A percentile compares a stretch with the other conserved stretches of the same genome.
Evolutionary conservation across 2,329 filamentous ascomycete genomes (phyloP).

Genomic region (Ophiostoma quercus): DNA sequence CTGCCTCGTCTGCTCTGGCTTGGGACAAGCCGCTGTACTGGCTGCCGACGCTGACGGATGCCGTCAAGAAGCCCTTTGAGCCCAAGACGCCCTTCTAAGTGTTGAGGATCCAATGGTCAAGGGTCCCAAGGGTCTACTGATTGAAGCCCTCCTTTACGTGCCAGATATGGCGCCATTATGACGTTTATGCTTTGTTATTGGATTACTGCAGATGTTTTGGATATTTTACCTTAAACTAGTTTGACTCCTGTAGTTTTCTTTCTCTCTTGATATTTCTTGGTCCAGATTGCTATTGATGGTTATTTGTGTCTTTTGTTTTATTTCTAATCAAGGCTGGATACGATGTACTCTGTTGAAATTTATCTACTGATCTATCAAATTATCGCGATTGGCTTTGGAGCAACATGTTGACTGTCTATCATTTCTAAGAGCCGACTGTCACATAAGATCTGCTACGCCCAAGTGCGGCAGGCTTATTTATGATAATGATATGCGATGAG

Average conservation of each 20-base stretch:
- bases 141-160: not conserved
- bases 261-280: not conserved
- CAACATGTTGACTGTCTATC: no score
- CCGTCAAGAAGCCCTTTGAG: not conserved
- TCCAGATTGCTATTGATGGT: no score
- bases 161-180: not conserved
- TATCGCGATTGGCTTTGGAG: not conserved
- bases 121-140: not conserved
- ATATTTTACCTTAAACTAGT: not conserved
- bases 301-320: not conserved
- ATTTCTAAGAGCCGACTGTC: not conserved
- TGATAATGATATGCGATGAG: not conserved
- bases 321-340: not conserved
- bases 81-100: conserved; percentile 3
- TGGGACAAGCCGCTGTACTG: conserved; percentile 22
- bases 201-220: not conserved
- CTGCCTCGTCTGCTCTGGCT: not conserved
- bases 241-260: not conserved
- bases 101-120: not conserved
- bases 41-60: conserved; percentile 17
- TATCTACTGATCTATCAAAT: not conserved
- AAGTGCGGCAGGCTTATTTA: not conserved
- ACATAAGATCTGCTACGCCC: not conserved
- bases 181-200: not conserved
- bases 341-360: not conserved